Evolutionary conservation across 768 basidiomycete species (phyloP), one percentile per base, ranked within the genome.

Genomic region (Mycena epipterygia): DNA sequence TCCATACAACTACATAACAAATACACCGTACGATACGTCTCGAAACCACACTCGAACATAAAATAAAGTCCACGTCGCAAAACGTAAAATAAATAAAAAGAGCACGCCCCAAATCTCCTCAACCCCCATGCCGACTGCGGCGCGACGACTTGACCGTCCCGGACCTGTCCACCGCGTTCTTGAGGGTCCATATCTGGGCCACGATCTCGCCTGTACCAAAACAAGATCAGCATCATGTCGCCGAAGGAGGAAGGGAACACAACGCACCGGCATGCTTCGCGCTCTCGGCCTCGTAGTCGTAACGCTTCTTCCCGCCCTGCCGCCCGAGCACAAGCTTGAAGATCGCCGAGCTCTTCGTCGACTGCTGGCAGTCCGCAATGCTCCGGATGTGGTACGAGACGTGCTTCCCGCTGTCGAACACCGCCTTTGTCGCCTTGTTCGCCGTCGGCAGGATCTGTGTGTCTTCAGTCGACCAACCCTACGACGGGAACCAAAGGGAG

Each of bases 221-320:
- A 65, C 55, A 73, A 30, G 29, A 61, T 48, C 65, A 69, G 32
- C n/a, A 37, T 33, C 17, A 35, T 55, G 7, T 6, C 42, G 42
- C 14, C 7, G 25, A 56, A 25, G 9, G n/a, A 37, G 23, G 6
- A 30, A 19, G n/a, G 33, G 14, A 59, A 51, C 52, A 19, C 17
- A 12, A 81, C 93, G 75, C 76, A 94, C 94, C 88, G 53, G 97
- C 95, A 64, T 90, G 77, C 79, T 91, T 92, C 2, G 93, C 86
- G 73, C 84, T 95, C 80, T 97, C 97, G 0, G 96, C 97, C 82
- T 99, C 98, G 78, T 98, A 98, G 76, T 99, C 97, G 78, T 98
- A 99, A 42, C 96, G 86, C 85, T 99, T 99, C 74, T 91, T 93
- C 46, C 90, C 86, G 48, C 88, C 87, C 16, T 64, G 41, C 41